A percentile compares a stretch with the other conserved stretches of the same genome.
Conservation (phyloP, 1,139 yeast species). For the Geotrichum klebahnii region DNA sequence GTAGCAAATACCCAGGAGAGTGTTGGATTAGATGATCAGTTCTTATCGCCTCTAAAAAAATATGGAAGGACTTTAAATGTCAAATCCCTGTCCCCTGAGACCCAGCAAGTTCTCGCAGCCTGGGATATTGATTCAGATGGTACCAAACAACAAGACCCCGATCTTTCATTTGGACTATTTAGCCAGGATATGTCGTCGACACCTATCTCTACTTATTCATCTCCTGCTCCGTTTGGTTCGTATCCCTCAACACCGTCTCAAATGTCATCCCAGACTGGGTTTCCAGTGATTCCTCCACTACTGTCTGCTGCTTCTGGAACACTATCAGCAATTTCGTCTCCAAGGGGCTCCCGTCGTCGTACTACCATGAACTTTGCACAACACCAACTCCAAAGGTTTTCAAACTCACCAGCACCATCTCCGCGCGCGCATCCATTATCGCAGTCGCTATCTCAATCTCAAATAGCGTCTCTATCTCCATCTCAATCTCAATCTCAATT, state of each 20-base stretch:
- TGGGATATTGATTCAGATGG: constrained; percentile 7
- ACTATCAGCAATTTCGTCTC: too few relatives aligned
- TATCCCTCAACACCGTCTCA: too few relatives aligned
- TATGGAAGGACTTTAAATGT: constrained; percentile 1
- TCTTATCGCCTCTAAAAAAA: constrained; percentile 2
- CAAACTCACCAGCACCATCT: too few relatives aligned
- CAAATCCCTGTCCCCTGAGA: neutral
- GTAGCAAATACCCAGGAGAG: neutral
- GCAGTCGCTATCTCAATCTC: neutral
- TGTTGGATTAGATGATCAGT: neutral
- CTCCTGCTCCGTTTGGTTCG: too few relatives aligned
- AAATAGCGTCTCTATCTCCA: neutral
- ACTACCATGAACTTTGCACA: too few relatives aligned
- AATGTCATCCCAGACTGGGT: too few relatives aligned
- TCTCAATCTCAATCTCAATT: neutral
- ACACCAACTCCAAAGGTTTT: too few relatives aligned
- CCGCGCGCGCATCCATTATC: too few relatives aligned
- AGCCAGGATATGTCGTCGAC: neutral
- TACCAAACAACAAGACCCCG: neutral
- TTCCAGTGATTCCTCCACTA: too few relatives aligned
- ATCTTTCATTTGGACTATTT: neutral
- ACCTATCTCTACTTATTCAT: too few relatives aligned
- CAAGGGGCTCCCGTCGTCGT: too few relatives aligned
- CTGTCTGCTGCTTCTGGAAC: too few relatives aligned
- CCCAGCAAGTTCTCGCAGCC: neutral